These are phyloP conservation scores for Fusarium sp. DNA, from an alignment of 2,329 filamentous ascomycete species.

Conservation along the genomic window DNA sequence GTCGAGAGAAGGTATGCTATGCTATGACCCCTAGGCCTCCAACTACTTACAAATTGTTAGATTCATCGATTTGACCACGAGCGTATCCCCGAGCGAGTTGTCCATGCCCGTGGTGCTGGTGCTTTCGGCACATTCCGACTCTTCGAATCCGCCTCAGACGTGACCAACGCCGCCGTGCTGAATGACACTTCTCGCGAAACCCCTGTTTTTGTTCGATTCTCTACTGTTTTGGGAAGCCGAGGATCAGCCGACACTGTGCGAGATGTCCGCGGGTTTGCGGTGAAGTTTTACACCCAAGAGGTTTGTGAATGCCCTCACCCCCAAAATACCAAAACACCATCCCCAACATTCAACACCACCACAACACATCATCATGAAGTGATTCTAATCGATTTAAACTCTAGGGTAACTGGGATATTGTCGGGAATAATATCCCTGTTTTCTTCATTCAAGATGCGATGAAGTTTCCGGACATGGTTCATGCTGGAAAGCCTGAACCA, in stretches of 20 bases:
- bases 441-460: constrained; percentile 84
- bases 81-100: constrained; percentile 73
- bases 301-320: constrained; percentile 48
- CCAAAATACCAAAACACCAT: not conserved
- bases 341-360: not conserved
- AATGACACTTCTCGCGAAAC: constrained; percentile 67
- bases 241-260: constrained; percentile 86
- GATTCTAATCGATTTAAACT: too few species aligned
- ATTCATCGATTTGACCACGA: constrained; percentile 81
- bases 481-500: constrained; percentile 77
- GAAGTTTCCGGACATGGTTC: constrained; percentile 79
- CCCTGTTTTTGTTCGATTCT: constrained; percentile 71
- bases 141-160: constrained; percentile 75
- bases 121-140: constrained; percentile 80
- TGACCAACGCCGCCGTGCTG: constrained; percentile 77
- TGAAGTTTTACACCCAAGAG: constrained; percentile 80
- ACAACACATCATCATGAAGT: too few species aligned
- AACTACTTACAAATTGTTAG: constrained; percentile 55
- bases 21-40: not conserved
- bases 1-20: constrained; percentile 76
- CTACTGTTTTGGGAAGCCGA: constrained; percentile 81
- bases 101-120: constrained; percentile 79
- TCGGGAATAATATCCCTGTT: constrained; percentile 82
- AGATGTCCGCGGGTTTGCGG: constrained; percentile 85
- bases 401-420: constrained; percentile 43